These are phyloP conservation scores for Arthrobotrys pseudoclavata DNA, from an alignment of 2,329 filamentous ascomycete genomes.

Conservation along the genomic window DNA sequence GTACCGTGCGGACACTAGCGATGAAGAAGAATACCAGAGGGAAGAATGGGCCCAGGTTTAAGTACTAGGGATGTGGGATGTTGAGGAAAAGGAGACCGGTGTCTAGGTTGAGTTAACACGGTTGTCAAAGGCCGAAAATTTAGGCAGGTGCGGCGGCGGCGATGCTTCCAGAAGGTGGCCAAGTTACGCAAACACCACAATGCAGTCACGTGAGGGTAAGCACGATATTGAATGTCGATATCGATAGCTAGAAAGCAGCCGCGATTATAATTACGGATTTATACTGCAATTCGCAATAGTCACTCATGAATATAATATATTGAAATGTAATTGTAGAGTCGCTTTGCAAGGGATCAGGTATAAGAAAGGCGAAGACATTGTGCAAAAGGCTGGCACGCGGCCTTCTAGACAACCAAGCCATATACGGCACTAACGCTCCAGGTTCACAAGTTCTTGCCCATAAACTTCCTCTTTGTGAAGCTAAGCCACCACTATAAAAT, in stretches of 20 bases:
- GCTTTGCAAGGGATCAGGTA: constrained; percentile 8
- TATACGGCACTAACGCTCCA: neutral
- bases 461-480: constrained; percentile 99
- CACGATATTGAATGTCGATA: neutral
- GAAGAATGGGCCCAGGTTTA: constrained; percentile 22
- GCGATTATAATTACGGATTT: neutral
- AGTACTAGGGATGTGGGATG: constrained; percentile 31
- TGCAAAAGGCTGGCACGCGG: neutral
- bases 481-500: constrained; percentile 91
- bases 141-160: constrained; percentile 54
- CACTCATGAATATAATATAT: neutral
- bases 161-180: constrained; percentile 59
- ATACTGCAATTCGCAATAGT: neutral
- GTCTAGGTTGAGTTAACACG: constrained; percentile 55
- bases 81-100: constrained; percentile 42
- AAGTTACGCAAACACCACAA: constrained; percentile 44
- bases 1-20: constrained; percentile 4
- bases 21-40: constrained; percentile 6
- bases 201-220: constrained; percentile 38
- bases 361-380: neutral
- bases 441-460: constrained; percentile 88
- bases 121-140: constrained; percentile 58
- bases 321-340: neutral
- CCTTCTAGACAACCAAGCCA: neutral
- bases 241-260: neutral